Evolutionary conservation across 164 flowering plant genomes (phyloP).

Genomic region (Aristolochia californica): DNA sequence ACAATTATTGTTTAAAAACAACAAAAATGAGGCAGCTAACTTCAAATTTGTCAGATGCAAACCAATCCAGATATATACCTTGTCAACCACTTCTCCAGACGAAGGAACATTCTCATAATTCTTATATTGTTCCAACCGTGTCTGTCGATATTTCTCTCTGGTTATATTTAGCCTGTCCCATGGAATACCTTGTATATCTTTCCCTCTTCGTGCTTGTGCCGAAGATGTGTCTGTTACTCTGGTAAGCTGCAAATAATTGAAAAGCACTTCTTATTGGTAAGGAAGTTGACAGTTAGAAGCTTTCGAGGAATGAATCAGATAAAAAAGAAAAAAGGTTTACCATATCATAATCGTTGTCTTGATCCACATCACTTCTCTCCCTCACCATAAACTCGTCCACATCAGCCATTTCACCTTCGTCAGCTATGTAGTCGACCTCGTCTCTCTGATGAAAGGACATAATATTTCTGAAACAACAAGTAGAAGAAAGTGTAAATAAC

Average conservation of each 20-base stretch:
- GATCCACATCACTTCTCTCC: constrained; percentile 17
- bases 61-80: constrained; percentile 23
- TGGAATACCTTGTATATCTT: constrained; percentile 70
- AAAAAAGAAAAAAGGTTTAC: constrained; percentile 11
- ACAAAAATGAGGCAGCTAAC: background rate
- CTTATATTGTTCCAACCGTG: constrained; percentile 56
- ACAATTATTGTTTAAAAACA: background rate
- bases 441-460: constrained; percentile 25
- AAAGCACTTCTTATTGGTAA: background rate
- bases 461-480: background rate
- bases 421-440: constrained; percentile 29
- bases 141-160: constrained; percentile 42
- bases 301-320: background rate
- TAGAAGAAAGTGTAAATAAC: background rate
- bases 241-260: constrained; percentile 26
- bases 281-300: background rate
- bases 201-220: constrained; percentile 52
- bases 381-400: constrained; percentile 22
- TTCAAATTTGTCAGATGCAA: background rate
- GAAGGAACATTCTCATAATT: constrained; percentile 51
- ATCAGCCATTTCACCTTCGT: constrained; percentile 30
- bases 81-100: constrained; percentile 42
- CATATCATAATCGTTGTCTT: constrained; percentile 36
- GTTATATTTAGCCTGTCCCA: constrained; percentile 58
- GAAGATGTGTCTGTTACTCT: constrained; percentile 59